Conservation (phyloP, 2,329 filamentous ascomycete species). For the Botrytis porri region DNA sequence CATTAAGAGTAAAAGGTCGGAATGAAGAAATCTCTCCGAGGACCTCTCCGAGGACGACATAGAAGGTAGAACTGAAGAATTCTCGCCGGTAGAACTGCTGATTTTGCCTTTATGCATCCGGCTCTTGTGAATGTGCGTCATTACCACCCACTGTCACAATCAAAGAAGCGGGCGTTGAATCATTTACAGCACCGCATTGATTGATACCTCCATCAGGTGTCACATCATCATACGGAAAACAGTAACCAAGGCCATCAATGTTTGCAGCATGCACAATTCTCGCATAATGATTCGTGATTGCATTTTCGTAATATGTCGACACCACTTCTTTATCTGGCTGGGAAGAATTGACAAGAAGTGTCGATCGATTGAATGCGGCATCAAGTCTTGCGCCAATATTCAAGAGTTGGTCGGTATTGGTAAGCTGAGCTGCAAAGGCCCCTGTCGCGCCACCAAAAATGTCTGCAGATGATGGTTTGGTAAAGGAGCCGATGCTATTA, state of each 20-base stretch:
- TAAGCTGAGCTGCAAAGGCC: conserved; percentile 47
- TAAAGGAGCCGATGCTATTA: conserved; percentile 48
- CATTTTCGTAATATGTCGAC: conserved; percentile 50
- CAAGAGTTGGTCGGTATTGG: conserved; percentile 43
- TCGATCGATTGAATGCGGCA: conserved; percentile 73
- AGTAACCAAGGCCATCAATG: conserved; percentile 61
- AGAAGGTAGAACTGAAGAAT: background rate
- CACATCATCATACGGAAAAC: conserved; percentile 72
- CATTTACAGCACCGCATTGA: conserved; percentile 61
- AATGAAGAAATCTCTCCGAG: conserved; percentile 24
- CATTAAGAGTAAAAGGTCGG: conserved; percentile 18
- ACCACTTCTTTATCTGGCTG: conserved; percentile 53
- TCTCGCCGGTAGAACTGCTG: background rate
- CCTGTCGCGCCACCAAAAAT: conserved; percentile 65
- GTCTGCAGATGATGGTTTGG: conserved; percentile 55
- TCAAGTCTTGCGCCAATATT: conserved; percentile 71
- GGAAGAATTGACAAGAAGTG: conserved; percentile 52
- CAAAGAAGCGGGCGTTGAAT: conserved; percentile 18
- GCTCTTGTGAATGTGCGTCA: conserved; percentile 23
- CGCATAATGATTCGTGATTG: conserved; percentile 64
- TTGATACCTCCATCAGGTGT: conserved; percentile 52
- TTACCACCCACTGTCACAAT: conserved; percentile 29
- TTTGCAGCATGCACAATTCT: conserved; percentile 61
- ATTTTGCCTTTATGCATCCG: background rate
- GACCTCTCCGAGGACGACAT: background rate